Percentiles rank a stretch among this genome's conserved stretches.
Evolutionary conservation across 73 alveolate genomes (phyloP).

Genomic region (Blepharisma japonicum): DNA sequence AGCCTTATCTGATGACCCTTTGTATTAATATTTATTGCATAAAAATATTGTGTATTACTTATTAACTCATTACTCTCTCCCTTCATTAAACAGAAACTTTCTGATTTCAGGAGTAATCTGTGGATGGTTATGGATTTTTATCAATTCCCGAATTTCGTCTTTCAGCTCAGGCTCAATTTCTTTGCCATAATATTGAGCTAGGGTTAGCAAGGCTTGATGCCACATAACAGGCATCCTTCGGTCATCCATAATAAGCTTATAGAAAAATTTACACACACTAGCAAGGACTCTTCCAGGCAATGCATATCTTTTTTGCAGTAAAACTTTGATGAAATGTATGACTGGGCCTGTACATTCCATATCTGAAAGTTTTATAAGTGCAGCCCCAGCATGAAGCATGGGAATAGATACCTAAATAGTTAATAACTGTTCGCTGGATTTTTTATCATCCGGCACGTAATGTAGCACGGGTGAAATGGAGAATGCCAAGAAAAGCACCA

Average conservation of each 20-base stretch:
- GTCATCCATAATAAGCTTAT: conserved; percentile 42
- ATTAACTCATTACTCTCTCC: no score
- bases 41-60: no score
- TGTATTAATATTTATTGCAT: no score
- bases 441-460: no score
- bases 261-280: conserved; percentile 69
- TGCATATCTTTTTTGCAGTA: conserved; percentile 82
- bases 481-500: no score
- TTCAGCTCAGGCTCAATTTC: neutral
- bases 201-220: conserved; percentile 77
- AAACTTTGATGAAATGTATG: conserved; percentile 81
- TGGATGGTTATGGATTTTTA: no score
- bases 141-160: no score
- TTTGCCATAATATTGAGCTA: conserved; percentile 40
- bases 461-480: no score
- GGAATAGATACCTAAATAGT: conserved; percentile 44
- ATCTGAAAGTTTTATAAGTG: conserved; percentile 63
- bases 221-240: conserved; percentile 80
- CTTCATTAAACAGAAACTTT: no score
- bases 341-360: conserved; percentile 30
- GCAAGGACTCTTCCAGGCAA: conserved; percentile 80
- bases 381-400: conserved; percentile 87
- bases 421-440: no score
- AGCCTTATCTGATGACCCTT: no score
- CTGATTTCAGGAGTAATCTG: no score